Evolutionary conservation across 1,139 yeast species (phyloP).

Genomic region (Magnusiomyces suaveolens): DNA sequence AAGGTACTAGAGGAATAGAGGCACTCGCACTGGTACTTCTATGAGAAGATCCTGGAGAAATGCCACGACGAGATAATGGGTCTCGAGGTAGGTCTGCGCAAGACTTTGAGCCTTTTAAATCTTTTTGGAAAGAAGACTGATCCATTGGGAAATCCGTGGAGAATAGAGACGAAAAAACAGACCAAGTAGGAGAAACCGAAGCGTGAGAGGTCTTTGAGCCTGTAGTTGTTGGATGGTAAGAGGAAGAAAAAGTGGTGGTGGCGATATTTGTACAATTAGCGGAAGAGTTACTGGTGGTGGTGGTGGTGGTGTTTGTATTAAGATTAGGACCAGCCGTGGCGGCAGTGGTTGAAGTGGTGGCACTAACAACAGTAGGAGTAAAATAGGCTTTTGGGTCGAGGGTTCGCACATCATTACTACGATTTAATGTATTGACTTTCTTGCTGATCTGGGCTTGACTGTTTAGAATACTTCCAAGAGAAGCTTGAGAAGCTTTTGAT

Average conservation of each 20-base stretch:
- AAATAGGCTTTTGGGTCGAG: background rate
- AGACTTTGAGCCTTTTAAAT: background rate
- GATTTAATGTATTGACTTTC: background rate
- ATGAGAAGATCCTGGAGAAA: background rate
- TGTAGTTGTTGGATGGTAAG: background rate
- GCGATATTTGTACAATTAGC: background rate
- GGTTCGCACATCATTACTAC: background rate
- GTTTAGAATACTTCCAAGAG: background rate
- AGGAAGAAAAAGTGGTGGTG: background rate
- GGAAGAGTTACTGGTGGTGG: background rate
- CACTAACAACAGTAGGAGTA: background rate
- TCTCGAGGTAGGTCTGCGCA: background rate
- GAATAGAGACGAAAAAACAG: background rate
- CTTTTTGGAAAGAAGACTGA: background rate
- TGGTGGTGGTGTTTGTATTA: background rate
- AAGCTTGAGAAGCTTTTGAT: background rate
- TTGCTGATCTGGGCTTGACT: background rate
- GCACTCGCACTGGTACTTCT: background rate
- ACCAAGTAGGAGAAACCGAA: background rate
- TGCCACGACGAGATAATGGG: background rate
- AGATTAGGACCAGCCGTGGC: background rate
- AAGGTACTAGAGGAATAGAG: background rate
- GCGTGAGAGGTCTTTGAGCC: background rate
- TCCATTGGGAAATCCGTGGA: background rate
- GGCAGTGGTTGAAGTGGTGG: background rate